phyloP scores from a whole-genome alignment of 2,329 filamentous ascomycete genomes.

The Trichoderma hamatum region DNA sequence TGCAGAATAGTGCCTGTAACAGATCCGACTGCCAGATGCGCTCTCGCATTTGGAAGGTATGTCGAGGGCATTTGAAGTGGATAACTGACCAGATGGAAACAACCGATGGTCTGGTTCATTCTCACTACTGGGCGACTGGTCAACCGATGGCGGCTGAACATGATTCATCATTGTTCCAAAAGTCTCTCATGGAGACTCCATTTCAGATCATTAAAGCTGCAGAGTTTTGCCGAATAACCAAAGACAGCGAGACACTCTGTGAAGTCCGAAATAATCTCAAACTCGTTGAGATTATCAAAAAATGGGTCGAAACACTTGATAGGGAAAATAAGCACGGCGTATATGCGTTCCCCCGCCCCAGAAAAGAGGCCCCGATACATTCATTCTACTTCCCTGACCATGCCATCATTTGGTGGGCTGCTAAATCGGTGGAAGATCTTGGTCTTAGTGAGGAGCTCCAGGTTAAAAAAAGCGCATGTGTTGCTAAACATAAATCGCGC shows the following conservation, averaged over 20 bases:
- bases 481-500: neutral
- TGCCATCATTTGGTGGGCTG: neutral
- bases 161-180: neutral
- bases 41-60: neutral
- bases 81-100: neutral
- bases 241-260: neutral
- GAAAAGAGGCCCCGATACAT: neutral
- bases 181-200: neutral
- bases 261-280: accelerated
- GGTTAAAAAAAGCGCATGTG: neutral
- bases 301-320: neutral
- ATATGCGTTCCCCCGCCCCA: neutral
- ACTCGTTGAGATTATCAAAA: neutral
- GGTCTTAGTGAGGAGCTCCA: neutral
- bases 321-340: neutral
- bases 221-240: neutral
- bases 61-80: neutral
- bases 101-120: neutral
- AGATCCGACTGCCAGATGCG: neutral
- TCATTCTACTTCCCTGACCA: neutral
- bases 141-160: neutral
- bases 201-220: neutral
- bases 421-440: neutral
- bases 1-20: neutral
- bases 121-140: neutral